Conservation (phyloP, 768 basidiomycete genomes). For the Tylopilus rubrobrunneus region DNA sequence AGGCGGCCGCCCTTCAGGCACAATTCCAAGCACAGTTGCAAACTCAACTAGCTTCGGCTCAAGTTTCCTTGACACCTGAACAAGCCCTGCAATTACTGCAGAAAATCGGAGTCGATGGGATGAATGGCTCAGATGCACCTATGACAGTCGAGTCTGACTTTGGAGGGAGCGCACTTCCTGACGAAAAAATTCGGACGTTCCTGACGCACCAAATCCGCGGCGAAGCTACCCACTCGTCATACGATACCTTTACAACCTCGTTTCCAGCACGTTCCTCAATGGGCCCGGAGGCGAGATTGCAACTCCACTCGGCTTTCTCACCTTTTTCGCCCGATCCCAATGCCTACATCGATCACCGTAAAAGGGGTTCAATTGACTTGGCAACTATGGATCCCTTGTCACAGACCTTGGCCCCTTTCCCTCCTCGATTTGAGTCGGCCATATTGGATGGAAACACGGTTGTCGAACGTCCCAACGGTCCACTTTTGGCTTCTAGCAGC, state of each 20-base stretch:
- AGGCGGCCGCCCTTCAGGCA: slow-evolving; percentile 64
- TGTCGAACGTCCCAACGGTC: slow-evolving; percentile 39
- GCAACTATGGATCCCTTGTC: slow-evolving; percentile 41
- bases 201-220: slow-evolving; percentile 17
- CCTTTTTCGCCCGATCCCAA: slow-evolving; percentile 81
- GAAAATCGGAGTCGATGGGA: slow-evolving; percentile 45
- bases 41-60: slow-evolving; percentile 25
- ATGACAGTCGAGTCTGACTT: slow-evolving; percentile 8
- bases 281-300: slow-evolving; percentile 17
- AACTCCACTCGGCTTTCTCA: slow-evolving; percentile 44
- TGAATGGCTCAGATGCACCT: slow-evolving; percentile 24
- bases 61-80: slow-evolving; percentile 46
- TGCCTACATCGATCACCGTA: slow-evolving; percentile 32
- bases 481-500: slow-evolving; percentile 41
- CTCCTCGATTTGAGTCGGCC: slow-evolving; percentile 44
- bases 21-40: slow-evolving; percentile 38
- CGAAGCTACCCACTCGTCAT: slow-evolving; percentile 16
- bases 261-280: slow-evolving; percentile 12
- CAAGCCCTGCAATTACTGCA: slow-evolving; percentile 62
- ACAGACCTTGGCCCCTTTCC: slow-evolving; percentile 47
- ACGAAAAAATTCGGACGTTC: slow-evolving; percentile 25
- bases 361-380: slow-evolving; percentile 34
- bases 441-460: slow-evolving; percentile 35
- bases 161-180: slow-evolving; percentile 14
- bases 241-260: slow-evolving; percentile 22